Base-by-base conservation (phyloP, 208 protist species). In the Leishmania major region DNA sequence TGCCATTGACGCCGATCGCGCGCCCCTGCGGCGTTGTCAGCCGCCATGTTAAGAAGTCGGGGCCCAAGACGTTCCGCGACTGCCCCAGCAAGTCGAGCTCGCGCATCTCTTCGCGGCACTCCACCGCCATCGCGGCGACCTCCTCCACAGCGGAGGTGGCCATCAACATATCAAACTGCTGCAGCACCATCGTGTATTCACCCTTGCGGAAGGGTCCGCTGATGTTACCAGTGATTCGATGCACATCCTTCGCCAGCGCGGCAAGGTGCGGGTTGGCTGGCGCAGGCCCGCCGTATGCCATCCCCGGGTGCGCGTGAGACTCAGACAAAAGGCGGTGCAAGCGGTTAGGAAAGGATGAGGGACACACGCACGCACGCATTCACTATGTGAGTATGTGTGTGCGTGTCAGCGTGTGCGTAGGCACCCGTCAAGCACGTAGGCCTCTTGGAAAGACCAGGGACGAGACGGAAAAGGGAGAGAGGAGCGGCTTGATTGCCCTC, bases 101-200 rank as follows among this genome's bases (percentile, higher is more conserved):
- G 10, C 73, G 77, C 75, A 85, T 82, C 71, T 92, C 91, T 10
- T 85, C 80, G 1, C 87, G 86, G 45, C 55, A 83, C 40, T 60
- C 76, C 15, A 87, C 19, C 17, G 81, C 72, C 40, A 70, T 75
- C 13, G 84, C 83, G 25, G 88, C 86, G 3, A 92, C 81, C 60
- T 79, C 70, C 62, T 83, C 62, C 31, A 96, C 60, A 25, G 87
- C 86, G 3, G 84, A 79, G n/a, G 88, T 77, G 31, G 87, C 87
- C 78, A 90, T 80, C 28, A 97, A 73, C 75, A 94, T 88, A 75
- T 97, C 95, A 79, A 94, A 97, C 55, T 87, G 80, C 82, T 96
- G 93, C 69, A 97, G 77, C 6, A 94, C 92, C 66, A 88, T 83
- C 40, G 86, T 87, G 59, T 91, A 88, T 62, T 93, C 89, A 0